These are phyloP conservation scores for Jamesozyma rosinii DNA, from an alignment of 805 yeast genomes.

Conservation along the genomic window DNA sequence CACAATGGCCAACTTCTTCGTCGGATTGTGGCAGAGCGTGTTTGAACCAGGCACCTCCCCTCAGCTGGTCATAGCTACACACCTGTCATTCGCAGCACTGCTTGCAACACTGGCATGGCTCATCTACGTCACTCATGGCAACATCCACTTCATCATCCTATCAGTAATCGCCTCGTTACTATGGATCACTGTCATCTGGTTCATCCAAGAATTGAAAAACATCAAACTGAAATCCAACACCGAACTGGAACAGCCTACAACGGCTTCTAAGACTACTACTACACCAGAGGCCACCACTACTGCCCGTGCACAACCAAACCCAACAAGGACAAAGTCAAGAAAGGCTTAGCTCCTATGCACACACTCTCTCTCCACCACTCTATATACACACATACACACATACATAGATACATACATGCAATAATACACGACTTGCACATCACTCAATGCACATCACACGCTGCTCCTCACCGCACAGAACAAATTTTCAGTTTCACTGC, in stretches of 20 bases:
- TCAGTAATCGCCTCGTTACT: slow-evolving; percentile 50
- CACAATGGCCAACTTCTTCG: slow-evolving; percentile 19
- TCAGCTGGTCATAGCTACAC: slow-evolving; percentile 81
- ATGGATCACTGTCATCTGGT: slow-evolving; percentile 85
- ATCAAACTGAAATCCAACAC: slow-evolving; percentile 28
- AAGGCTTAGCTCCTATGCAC: slow-evolving; percentile 7
- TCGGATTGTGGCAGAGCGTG: slow-evolving; percentile 79
- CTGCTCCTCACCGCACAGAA: no score
- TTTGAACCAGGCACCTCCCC: slow-evolving; percentile 92
- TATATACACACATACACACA: background rate
- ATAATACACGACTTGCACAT: no score
- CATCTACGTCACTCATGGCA: slow-evolving; percentile 49
- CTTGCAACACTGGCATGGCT: slow-evolving; percentile 45
- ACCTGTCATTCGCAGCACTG: slow-evolving; percentile 64
- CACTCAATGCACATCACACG: no score
- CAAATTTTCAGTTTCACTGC: no score
- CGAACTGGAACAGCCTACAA: slow-evolving; percentile 13
- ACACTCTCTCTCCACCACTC: no score
- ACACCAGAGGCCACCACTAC: background rate
- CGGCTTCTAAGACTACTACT: background rate
- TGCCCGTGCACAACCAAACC: background rate
- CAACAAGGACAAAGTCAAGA: slow-evolving; percentile 3
- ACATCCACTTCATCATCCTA: slow-evolving; percentile 55
- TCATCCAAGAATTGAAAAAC: slow-evolving; percentile 55
- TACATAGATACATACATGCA: no score